Conservation (phyloP, 371 early-diverging fungal genomes). For the Gilbertella persicaria region DNA sequence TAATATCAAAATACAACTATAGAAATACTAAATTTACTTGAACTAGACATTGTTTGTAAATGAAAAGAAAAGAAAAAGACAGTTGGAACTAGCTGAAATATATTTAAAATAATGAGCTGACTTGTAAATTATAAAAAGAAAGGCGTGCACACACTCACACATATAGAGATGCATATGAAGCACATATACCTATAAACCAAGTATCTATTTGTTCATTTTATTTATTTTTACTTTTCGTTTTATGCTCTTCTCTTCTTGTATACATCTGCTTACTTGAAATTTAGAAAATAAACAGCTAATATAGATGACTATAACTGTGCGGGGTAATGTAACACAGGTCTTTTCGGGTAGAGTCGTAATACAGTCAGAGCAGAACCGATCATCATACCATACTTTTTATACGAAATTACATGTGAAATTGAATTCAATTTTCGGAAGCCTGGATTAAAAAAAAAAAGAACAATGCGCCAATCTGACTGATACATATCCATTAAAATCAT, state of each 20-base stretch:
- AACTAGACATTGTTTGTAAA: not conserved
- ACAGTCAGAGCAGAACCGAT: not conserved
- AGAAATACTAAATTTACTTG: not conserved
- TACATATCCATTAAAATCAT: no score
- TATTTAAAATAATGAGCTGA: not conserved
- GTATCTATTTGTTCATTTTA: not conserved
- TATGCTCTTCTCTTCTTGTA: not conserved
- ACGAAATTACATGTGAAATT: not conserved
- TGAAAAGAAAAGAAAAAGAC: not conserved
- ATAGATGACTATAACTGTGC: not conserved
- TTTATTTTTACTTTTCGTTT: not conserved
- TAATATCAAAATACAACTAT: not conserved
- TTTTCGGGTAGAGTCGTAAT: not conserved
- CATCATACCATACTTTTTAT: not conserved
- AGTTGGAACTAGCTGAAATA: not conserved
- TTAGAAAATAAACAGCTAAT: no score
- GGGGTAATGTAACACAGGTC: slow-evolving; percentile 7
- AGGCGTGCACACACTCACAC: no score
- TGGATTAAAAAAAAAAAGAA: no score
- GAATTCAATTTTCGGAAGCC: not conserved
- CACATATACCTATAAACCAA: no score
- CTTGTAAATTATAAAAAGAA: not conserved
- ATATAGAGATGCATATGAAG: no score
- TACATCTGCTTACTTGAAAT: not conserved
- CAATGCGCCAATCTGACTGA: no score